These are phyloP conservation scores for Phaseolus lunatus DNA, from an alignment of 306 rosid genomes.

Conservation along the genomic window DNA sequence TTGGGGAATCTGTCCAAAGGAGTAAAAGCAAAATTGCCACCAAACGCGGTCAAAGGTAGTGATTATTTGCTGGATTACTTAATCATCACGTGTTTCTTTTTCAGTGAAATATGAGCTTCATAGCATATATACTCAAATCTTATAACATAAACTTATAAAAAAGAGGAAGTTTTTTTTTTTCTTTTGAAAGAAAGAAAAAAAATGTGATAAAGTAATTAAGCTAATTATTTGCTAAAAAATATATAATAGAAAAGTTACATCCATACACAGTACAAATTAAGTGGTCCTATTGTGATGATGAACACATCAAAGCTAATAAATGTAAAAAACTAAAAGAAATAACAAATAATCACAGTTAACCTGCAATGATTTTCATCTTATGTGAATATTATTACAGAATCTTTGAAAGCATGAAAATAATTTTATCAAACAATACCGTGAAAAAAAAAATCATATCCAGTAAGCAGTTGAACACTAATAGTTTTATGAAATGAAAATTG, in stretches of 20 bases:
- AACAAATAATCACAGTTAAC: not conserved
- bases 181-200: not conserved
- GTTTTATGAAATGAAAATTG: too few relatives aligned
- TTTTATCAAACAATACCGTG: not conserved
- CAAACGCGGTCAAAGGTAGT: conserved; percentile 47
- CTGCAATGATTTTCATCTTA: conserved; percentile 12
- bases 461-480: too few relatives aligned
- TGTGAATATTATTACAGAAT: conserved; percentile 20
- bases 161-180: not conserved
- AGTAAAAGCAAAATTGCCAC: conserved; percentile 39
- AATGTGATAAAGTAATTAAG: not conserved
- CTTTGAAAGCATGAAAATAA: conserved; percentile 19
- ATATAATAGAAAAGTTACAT: conserved; percentile 13
- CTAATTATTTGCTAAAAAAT: conserved; percentile 9
- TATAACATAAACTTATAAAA: conserved; percentile 7
- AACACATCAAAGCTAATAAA: conserved; percentile 2
- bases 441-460: too few relatives aligned
- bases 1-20: conserved; percentile 40
- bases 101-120: conserved; percentile 17
- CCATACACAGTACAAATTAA: conserved; percentile 1
- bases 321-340: too few relatives aligned
- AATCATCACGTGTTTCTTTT: conserved; percentile 41
- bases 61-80: conserved; percentile 48
- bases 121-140: conserved; percentile 10
- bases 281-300: conserved; percentile 33